Percentiles rank a stretch among this genome's conserved stretches.
Evolutionary conservation across 177 flowering plant species (phyloP).

Genomic region (Vitis hybrid): DNA sequence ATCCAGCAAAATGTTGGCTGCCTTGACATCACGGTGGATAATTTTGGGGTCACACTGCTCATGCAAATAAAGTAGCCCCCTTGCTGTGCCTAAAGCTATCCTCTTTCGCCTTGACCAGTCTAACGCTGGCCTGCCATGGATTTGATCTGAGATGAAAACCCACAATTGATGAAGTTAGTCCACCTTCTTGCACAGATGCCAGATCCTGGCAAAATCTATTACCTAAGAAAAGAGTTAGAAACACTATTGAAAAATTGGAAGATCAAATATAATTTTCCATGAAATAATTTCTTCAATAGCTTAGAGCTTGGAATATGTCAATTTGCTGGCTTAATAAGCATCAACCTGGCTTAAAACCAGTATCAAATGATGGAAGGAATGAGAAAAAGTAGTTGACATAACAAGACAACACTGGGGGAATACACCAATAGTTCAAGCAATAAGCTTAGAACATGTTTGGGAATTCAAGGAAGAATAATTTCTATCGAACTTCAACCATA

Average conservation of each 20-base stretch:
- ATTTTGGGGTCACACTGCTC: slow-evolving; percentile 98
- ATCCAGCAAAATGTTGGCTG: slow-evolving; percentile 93
- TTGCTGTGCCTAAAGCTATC: slow-evolving; percentile 87
- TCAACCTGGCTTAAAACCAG: background rate
- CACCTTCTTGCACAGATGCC: background rate
- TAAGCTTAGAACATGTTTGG: background rate
- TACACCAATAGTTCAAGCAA: background rate
- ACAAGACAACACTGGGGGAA: background rate
- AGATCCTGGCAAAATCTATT: background rate
- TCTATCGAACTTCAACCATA: too few species aligned
- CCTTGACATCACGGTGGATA: slow-evolving; percentile 96
- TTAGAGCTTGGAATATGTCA: background rate
- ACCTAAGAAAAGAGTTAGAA: background rate
- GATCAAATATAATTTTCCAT: background rate
- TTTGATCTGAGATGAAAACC: slow-evolving; percentile 46
- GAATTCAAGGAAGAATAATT: too few species aligned
- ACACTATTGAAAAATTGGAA: background rate
- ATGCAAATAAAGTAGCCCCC: slow-evolving; percentile 89
- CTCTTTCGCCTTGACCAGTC: slow-evolving; percentile 88
- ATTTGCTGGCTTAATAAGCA: background rate
- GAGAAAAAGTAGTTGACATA: background rate
- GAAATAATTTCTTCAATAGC: background rate
- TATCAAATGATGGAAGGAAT: background rate
- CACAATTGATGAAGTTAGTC: background rate
- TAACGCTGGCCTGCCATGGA: slow-evolving; percentile 68